Conservation (phyloP, 345 rosid species). For the Lagerstroemia speciosa region DNA sequence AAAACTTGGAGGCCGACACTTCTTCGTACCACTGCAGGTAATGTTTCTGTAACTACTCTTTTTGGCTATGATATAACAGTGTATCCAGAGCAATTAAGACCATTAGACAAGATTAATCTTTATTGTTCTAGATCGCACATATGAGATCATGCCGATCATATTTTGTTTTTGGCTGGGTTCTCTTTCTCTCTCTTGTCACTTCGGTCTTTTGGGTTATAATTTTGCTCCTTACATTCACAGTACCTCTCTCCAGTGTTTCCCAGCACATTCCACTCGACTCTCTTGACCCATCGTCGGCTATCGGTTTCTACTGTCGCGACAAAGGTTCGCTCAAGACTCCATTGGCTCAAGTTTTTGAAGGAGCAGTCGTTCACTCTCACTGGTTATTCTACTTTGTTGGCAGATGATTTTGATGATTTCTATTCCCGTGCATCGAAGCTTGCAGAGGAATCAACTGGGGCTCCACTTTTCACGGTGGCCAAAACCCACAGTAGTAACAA, state of each 20-base stretch:
- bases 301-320: constrained; percentile 85
- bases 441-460: constrained; percentile 74
- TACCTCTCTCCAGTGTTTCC: constrained; percentile 33
- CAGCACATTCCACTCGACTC: constrained; percentile 59
- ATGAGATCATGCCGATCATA: no score
- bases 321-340: constrained; percentile 38
- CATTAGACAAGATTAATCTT: no score
- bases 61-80: no score
- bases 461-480: constrained; percentile 62
- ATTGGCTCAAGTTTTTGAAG: constrained; percentile 1
- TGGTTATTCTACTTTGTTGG: neutral
- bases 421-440: constrained; percentile 64
- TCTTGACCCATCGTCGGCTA: constrained; percentile 83
- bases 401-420: constrained; percentile 75
- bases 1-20: constrained; percentile 56
- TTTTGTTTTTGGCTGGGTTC: no score
- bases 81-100: no score
- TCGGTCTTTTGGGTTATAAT: no score
- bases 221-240: neutral
- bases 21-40: constrained; percentile 84
- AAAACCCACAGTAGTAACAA: constrained; percentile 11
- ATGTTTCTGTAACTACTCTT: constrained; percentile 15
- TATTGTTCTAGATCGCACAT: no score
- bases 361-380: neutral
- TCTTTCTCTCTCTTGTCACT: no score